Base-by-base conservation (phyloP, 495 filamentous ascomycete genomes). In the Xylaria scruposa region DNA sequence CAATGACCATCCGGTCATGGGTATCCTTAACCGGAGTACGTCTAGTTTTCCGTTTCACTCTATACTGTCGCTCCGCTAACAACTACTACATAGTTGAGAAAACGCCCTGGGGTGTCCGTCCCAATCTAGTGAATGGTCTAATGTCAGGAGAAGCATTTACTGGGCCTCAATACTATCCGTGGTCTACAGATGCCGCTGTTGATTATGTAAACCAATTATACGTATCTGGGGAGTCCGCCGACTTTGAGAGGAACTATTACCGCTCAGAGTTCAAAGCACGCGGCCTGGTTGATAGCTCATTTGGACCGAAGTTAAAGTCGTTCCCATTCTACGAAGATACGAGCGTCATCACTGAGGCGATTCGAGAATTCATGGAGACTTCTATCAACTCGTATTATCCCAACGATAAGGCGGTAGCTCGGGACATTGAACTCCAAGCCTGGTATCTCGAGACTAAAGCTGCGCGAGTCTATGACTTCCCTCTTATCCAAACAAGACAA, bases 321-420 rank as follows among this genome's bases (percentile, higher is more conserved):
- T 80, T 81, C 61, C 81, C 80, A 4, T 83, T 81, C 67, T 76
- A 75, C 44, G 76, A 83, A 36, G 81, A 81, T 63, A 79, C 74
- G 17, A 70, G 53, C n/a, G 70, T 58, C 3, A 77, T 82, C 29
- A 29, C 72, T 29, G 60, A 51, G 65, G 69, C 71, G 51, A 74
- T 81, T 40, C 62, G 70, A 26, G 64, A 36, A 12, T 80, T 80
- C 71, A 76, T 81, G 64, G 61, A 47, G 13, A 46, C 73, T 15
- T 81, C 80, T 59, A 72, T 83, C 12, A 64, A 79, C 17, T 75
- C 80, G 4, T 82, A 80, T 72, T 83, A 83, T 71, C 2, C 63
- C 3, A 53, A 54, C 9, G 67, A 73, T n/a, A 21, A 44, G 9
- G 67, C 59, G 1, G 47, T 82, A 24, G 47, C 38, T 4, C 47